phyloP scores from a whole-genome alignment of 2,329 filamentous ascomycete genomes.

The Zarea fungicola region DNA sequence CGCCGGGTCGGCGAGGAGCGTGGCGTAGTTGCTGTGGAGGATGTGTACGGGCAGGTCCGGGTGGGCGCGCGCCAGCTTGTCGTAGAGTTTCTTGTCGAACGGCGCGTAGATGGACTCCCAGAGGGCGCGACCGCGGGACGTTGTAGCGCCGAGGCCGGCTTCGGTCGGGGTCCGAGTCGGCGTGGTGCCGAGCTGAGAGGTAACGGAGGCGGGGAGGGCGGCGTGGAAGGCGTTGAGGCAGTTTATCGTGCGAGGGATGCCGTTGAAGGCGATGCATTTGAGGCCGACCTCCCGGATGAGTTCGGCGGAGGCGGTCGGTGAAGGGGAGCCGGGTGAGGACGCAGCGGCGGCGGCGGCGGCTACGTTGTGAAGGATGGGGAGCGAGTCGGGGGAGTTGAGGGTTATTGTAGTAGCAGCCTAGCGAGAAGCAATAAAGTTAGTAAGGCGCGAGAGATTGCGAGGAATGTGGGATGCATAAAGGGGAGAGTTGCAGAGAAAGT shows the following conservation, averaged over 20 bases:
- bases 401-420: slow-evolving; percentile 79
- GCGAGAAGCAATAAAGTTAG: neutral
- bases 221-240: slow-evolving; percentile 66
- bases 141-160: slow-evolving; percentile 49
- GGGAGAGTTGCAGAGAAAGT: too few species aligned
- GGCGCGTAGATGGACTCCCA: slow-evolving; percentile 77
- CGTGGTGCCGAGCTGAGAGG: slow-evolving; percentile 46
- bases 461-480: neutral
- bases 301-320: slow-evolving; percentile 52
- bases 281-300: slow-evolving; percentile 70
- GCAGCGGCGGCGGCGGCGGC: too few species aligned
- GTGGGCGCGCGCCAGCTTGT: slow-evolving; percentile 68
- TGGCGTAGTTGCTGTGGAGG: slow-evolving; percentile 67
- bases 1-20: slow-evolving; percentile 64
- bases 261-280: slow-evolving; percentile 76
- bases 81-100: slow-evolving; percentile 65
- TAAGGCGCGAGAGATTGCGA: neutral
- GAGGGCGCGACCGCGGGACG: slow-evolving; percentile 55
- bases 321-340: slow-evolving; percentile 16
- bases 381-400: slow-evolving; percentile 76
- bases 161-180: slow-evolving; percentile 50
- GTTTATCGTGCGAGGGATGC: slow-evolving; percentile 80
- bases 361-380: slow-evolving; percentile 56
- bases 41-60: slow-evolving; percentile 81
- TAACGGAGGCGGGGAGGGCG: slow-evolving; percentile 53